Percentiles rank a stretch among this genome's conserved stretches.
These are phyloP conservation scores for Sisymbrium altissimum DNA, from an alignment of 345 rosid genomes.

Conservation along the genomic window DNA sequence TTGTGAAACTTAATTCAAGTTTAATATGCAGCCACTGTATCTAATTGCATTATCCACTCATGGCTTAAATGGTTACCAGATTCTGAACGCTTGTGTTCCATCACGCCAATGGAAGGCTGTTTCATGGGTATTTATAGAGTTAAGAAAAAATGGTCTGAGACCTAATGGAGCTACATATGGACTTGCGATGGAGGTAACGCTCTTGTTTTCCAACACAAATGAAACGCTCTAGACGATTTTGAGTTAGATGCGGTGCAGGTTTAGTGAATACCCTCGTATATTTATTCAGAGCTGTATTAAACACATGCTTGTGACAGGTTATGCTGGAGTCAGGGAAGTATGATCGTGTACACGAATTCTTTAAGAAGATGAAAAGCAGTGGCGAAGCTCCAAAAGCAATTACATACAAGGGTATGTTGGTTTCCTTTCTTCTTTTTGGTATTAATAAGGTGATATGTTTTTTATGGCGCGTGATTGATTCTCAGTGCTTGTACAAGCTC, in stretches of 20 bases:
- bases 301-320: slow-evolving; percentile 54
- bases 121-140: slow-evolving; percentile 79
- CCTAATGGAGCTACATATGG: slow-evolving; percentile 96
- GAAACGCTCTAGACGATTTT: not conserved
- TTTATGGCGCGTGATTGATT: slow-evolving; percentile 21
- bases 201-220: not conserved
- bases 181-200: slow-evolving; percentile 91
- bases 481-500: slow-evolving; percentile 78
- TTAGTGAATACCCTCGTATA: not conserved
- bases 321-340: slow-evolving; percentile 88
- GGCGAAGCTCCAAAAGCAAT: slow-evolving; percentile 73
- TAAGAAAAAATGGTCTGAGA: slow-evolving; percentile 70
- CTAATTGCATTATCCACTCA: slow-evolving; percentile 1
- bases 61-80: slow-evolving; percentile 42
- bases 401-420: slow-evolving; percentile 57
- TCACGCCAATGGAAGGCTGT: slow-evolving; percentile 87
- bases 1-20: not conserved
- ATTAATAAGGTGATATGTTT: not conserved
- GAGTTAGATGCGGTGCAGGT: not conserved
- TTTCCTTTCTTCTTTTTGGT: not conserved
- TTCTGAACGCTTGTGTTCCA: slow-evolving; percentile 85
- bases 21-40: not conserved
- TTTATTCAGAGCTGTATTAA: not conserved
- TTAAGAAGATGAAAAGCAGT: slow-evolving; percentile 69
- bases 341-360: slow-evolving; percentile 64